Base-by-base conservation (phyloP, 768 basidiomycete species). In the Suillus alpinus region DNA sequence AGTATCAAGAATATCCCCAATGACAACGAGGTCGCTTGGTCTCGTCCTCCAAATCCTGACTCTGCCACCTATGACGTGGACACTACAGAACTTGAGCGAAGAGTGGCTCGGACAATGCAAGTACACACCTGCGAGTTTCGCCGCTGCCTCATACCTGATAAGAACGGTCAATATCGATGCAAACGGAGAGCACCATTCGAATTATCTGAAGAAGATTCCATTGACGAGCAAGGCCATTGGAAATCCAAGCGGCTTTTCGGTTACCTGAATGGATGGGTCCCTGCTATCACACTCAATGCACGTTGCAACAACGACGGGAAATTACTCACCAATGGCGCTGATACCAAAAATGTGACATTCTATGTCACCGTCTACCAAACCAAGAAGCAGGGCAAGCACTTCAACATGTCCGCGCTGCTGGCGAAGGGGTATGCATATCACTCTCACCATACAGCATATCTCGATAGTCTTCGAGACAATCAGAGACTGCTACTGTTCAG, bases 271-370 rank as follows among this genome's bases (percentile, higher is more conserved):
- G 65, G 56, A 14, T 77, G 66, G 68, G 68, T 67, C 37, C 73
- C 75, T 0, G 31, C 59, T 0, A 16, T 81, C 0, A 10, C 74
- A 5, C 36, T 66, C 2, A 57, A 61, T 10, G 8, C 69, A 0
- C 57, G 69, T 0, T 68, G 65, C 59, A 83, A 83, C 63, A 70
- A 78, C 40, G 76, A 83, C 60, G 53, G 66, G 4, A 81, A 82
- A 56, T 55, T 81, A 0, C 57, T 82, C 0, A 68, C 71, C 4
- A 75, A 73, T 56, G 75, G 72, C 0, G 23, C 6, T 0, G 75
- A 77, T 0, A 80, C 78, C 0, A 70, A 67, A 29, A 66, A 71
- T 3, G 61, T 78, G 0, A 66, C 72, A 0, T 78, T 66, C 55
- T 84, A 84, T 50, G 68, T 77, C 1, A 74, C 76, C 0, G 63